Evolutionary conservation across 1,139 yeast species (phyloP).

Genomic region (Taphrina flavorubra): DNA sequence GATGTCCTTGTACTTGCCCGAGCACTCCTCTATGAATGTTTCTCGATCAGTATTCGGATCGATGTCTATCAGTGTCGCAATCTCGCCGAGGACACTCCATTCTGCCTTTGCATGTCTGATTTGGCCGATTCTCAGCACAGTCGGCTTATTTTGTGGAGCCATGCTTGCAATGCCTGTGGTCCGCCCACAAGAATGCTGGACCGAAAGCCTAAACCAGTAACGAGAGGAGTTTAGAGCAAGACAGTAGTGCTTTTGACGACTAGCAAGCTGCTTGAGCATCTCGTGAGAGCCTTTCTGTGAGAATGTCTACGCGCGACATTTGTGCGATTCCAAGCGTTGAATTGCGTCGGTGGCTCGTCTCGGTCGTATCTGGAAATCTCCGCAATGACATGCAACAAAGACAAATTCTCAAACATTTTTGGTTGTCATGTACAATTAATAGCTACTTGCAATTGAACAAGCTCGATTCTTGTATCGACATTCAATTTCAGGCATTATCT

Average conservation of each 20-base stretch:
- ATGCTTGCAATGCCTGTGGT: background rate
- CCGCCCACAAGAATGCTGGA: too few species aligned
- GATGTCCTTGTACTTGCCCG: conserved; percentile 50
- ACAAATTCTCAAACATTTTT: background rate
- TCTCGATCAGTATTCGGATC: conserved; percentile 45
- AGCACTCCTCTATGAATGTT: conserved; percentile 51
- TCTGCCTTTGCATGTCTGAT: conserved; percentile 47
- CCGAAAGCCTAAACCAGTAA: too few species aligned
- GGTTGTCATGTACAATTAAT: too few species aligned
- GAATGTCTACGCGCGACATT: background rate
- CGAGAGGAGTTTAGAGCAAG: too few species aligned
- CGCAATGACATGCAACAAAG: background rate
- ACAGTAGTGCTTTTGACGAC: too few species aligned
- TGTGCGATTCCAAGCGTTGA: background rate
- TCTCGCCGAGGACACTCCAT: conserved; percentile 46
- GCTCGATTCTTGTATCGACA: too few species aligned
- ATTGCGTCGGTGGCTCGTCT: conserved; percentile 1
- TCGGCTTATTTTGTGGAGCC: conserved; percentile 44
- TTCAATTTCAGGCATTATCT: too few species aligned
- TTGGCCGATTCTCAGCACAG: conserved; percentile 46
- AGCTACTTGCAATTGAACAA: too few species aligned
- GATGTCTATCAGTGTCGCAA: conserved; percentile 44
- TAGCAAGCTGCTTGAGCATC: background rate
- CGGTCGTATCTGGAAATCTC: background rate
- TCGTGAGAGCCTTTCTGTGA: too few species aligned